phyloP scores from a whole-genome alignment of 208 protist species.

The Crithidia thermophila region DNA sequence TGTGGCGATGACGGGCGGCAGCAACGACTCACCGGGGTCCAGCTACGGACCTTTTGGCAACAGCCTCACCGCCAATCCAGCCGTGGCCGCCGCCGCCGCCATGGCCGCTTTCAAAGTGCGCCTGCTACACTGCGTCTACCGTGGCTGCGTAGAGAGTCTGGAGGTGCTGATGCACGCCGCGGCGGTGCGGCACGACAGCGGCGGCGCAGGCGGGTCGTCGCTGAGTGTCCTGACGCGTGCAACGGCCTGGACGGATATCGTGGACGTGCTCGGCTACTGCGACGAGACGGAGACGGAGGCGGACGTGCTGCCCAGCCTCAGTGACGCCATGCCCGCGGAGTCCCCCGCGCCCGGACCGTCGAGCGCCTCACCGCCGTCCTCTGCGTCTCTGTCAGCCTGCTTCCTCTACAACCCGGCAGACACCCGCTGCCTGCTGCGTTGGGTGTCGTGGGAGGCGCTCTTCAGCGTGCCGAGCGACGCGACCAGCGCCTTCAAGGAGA shows the following conservation, averaged over 20 bases:
- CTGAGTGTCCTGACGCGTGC: slow-evolving; percentile 9
- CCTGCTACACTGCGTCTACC: slow-evolving; percentile 17
- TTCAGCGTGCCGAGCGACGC: slow-evolving; percentile 4
- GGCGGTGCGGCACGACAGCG: slow-evolving; percentile 4
- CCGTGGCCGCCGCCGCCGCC: neutral
- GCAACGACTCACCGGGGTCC: neutral
- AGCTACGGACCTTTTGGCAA: neutral
- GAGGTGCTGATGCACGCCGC: slow-evolving; percentile 32
- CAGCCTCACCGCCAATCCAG: neutral
- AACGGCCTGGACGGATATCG: slow-evolving; percentile 8
- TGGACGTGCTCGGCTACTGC: slow-evolving; percentile 18
- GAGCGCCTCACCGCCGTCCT: neutral
- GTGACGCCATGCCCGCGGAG: too few relatives aligned
- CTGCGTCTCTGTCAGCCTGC: neutral
- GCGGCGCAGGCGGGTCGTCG: too few relatives aligned
- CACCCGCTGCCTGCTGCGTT: slow-evolving; percentile 23
- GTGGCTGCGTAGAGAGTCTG: slow-evolving; percentile 26
- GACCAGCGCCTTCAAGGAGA: neutral
- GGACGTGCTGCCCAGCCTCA: neutral
- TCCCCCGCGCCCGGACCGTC: too few relatives aligned
- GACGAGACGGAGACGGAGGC: slow-evolving; percentile 9
- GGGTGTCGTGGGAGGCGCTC: slow-evolving; percentile 30
- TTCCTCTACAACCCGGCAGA: slow-evolving; percentile 32
- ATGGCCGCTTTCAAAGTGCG: slow-evolving; percentile 1
- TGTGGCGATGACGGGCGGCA: neutral